Evolutionary conservation across 495 filamentous ascomycete species (phyloP).

Genomic region (Aspergillus ostianus): DNA sequence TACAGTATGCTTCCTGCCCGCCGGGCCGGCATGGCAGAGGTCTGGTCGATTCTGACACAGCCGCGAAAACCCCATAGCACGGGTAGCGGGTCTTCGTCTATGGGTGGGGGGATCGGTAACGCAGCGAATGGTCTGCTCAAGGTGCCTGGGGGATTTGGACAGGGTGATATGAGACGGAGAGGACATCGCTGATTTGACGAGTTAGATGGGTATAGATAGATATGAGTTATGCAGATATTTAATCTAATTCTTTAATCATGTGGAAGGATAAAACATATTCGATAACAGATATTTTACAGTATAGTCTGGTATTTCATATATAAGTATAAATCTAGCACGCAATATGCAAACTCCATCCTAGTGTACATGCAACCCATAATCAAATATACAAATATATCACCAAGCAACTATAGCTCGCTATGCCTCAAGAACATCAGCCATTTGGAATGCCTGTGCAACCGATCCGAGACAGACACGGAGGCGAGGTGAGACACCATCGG

Average conservation of each 20-base stretch:
- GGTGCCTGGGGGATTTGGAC: conserved; percentile 36
- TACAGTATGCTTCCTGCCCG: conserved; percentile 94
- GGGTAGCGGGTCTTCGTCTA: conserved; percentile 26
- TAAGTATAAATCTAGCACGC: no score
- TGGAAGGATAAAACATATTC: not conserved
- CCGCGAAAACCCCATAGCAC: conserved; percentile 35
- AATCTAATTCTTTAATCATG: not conserved
- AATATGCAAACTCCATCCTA: no score
- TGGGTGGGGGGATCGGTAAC: conserved; percentile 29
- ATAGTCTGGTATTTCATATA: not conserved
- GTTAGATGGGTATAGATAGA: conserved; percentile 4
- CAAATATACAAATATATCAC: not conserved
- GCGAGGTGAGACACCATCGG: not conserved
- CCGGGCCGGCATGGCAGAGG: conserved; percentile 74
- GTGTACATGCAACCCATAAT: not conserved
- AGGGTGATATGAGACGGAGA: conserved; percentile 36
- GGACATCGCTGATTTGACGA: conserved; percentile 35
- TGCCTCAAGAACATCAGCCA: not conserved
- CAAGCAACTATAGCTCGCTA: not conserved
- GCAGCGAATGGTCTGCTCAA: conserved; percentile 32
- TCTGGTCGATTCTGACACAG: conserved; percentile 77
- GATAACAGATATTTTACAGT: not conserved
- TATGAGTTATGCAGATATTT: not conserved
- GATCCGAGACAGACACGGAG: not conserved
- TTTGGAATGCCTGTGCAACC: not conserved